Evolutionary conservation across 1,284 basidiomycete species (phyloP).

Genomic region (Cutaneotrichosporon cavernicola): DNA sequence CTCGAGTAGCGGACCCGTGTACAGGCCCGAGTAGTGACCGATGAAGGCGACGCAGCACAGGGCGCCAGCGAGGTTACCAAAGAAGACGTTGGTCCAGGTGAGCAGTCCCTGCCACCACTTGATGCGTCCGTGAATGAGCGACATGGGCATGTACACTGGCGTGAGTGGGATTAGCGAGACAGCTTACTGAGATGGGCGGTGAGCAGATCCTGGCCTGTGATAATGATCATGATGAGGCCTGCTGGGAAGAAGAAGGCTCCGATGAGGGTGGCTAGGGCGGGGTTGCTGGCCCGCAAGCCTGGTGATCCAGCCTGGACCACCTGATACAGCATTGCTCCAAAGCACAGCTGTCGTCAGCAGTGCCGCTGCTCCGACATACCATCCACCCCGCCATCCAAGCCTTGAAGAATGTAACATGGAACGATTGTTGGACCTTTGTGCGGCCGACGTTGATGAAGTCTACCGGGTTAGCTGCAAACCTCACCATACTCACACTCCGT

Average conservation of each 20-base stretch:
- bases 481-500: background rate
- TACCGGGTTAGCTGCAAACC: constrained; percentile 2
- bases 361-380: constrained; percentile 8
- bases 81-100: constrained; percentile 49
- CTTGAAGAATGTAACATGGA: constrained; percentile 33
- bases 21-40: constrained; percentile 31
- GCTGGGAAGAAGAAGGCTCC: constrained; percentile 34
- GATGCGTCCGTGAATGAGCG: constrained; percentile 25
- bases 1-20: constrained; percentile 26
- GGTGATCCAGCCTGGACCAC: constrained; percentile 29
- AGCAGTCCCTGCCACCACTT: constrained; percentile 31
- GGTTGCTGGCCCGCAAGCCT: constrained; percentile 26
- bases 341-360: constrained; percentile 21
- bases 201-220: constrained; percentile 33
- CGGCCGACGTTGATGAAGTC: constrained; percentile 29
- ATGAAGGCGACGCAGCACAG: constrained; percentile 46
- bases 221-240: constrained; percentile 35
- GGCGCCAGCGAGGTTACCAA: constrained; percentile 48
- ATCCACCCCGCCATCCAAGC: constrained; percentile 38
- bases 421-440: constrained; percentile 28
- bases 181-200: constrained; percentile 34
- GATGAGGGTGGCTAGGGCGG: constrained; percentile 27
- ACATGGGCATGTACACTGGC: constrained; percentile 34
- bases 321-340: constrained; percentile 34
- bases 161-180: background rate